phyloP scores from a whole-genome alignment of 176 grass and related monocot species.

The Lolium perenne region DNA sequence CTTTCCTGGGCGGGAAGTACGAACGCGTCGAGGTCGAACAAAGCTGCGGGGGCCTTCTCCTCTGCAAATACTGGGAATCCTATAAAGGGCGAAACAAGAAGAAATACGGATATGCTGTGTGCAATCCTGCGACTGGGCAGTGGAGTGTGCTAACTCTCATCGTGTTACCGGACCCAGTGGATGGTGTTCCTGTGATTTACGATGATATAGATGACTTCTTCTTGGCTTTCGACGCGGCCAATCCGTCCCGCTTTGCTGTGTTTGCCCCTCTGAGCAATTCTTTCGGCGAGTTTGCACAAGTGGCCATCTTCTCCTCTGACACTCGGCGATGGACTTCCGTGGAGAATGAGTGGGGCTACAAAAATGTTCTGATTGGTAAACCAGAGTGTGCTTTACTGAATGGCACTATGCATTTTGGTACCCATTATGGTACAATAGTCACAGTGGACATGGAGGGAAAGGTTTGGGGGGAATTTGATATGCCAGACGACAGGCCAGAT shows the following conservation, averaged over 20 bases:
- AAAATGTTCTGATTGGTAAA: not conserved
- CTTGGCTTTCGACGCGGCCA: not conserved
- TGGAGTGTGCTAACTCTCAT: not conserved
- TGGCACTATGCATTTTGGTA: not conserved
- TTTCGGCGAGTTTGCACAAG: not conserved
- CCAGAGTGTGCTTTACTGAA: not conserved
- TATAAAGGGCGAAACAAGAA: conserved; percentile 24
- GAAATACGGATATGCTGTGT: not conserved
- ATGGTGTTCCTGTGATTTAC: conserved; percentile 1
- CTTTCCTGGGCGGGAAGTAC: not conserved
- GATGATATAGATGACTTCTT: not conserved
- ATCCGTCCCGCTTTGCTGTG: not conserved
- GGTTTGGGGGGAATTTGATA: conserved; percentile 4
- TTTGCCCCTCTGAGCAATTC: not conserved
- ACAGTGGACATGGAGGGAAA: conserved; percentile 8
- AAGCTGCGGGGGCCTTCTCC: not conserved
- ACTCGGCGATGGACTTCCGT: not conserved
- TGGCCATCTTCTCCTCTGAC: not conserved
- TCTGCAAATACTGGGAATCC: conserved; percentile 7
- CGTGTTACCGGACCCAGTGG: not conserved
- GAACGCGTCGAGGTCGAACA: conserved; percentile 3
- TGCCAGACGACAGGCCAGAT: not conserved
- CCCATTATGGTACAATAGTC: not conserved
- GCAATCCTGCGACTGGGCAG: not conserved
- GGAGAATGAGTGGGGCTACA: not conserved